A percentile compares a stretch with the other conserved stretches of the same genome.
Evolutionary conservation across 495 filamentous ascomycete genomes (phyloP).

Genomic region (Penicillium arizonense): DNA sequence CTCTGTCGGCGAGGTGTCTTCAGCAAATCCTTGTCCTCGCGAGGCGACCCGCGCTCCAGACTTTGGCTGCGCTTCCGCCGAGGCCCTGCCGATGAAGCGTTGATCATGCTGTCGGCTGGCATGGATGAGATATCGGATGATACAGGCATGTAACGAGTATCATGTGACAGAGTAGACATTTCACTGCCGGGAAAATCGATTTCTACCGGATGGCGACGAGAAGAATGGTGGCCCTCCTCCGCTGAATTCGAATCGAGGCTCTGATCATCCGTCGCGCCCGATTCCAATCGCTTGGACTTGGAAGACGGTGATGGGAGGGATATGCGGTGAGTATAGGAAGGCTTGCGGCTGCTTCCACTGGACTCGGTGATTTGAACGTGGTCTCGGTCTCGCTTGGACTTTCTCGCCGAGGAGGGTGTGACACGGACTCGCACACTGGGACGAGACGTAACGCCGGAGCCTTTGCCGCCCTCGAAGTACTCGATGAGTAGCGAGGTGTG

Average conservation of each 20-base stretch:
- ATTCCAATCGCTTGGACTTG: slow-evolving; percentile 48
- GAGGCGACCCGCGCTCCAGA: slow-evolving; percentile 45
- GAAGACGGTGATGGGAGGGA: slow-evolving; percentile 54
- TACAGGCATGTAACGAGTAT: slow-evolving; percentile 55
- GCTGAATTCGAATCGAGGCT: slow-evolving; percentile 65
- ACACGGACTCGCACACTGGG: slow-evolving; percentile 95
- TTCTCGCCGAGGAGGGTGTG: slow-evolving; percentile 70
- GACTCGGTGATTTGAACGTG: slow-evolving; percentile 82
- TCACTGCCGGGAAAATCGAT: slow-evolving; percentile 74
- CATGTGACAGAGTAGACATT: slow-evolving; percentile 57
- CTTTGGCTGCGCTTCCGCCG: slow-evolving; percentile 59
- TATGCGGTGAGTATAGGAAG: slow-evolving; percentile 64
- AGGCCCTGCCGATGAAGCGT: slow-evolving; percentile 51
- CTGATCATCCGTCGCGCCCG: slow-evolving; percentile 47
- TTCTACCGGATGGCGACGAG: slow-evolving; percentile 70
- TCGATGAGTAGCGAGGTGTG: slow-evolving; percentile 96
- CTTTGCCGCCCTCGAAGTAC: slow-evolving; percentile 91
- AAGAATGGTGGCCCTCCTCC: slow-evolving; percentile 71
- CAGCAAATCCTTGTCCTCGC: slow-evolving; percentile 54
- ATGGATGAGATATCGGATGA: slow-evolving; percentile 90
- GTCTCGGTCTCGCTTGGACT: slow-evolving; percentile 59
- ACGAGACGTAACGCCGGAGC: slow-evolving; percentile 57
- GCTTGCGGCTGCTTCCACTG: slow-evolving; percentile 57
- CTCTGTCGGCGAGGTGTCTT: slow-evolving; percentile 62
- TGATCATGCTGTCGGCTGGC: slow-evolving; percentile 86